A percentile compares a stretch with the other conserved stretches of the same genome.
Evolutionary conservation across 768 basidiomycete species (phyloP).

Genomic region (Fomitopsis serialis): DNA sequence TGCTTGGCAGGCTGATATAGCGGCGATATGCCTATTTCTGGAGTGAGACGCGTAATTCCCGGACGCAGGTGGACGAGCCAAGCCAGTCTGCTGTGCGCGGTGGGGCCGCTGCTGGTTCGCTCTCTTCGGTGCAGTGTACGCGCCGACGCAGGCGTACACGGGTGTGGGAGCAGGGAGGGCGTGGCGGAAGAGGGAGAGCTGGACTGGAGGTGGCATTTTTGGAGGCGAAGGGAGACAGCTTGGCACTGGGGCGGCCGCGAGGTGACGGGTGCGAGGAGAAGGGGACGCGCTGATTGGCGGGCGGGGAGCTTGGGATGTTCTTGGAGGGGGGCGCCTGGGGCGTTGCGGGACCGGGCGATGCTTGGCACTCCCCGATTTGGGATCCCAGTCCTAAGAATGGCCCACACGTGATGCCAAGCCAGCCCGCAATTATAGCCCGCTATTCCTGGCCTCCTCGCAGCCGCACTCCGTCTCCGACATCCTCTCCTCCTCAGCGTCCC

Average conservation of each 20-base stretch:
- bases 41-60: not conserved
- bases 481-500: not conserved
- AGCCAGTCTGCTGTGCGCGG: no score
- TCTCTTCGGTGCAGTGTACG: no score
- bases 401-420: not conserved
- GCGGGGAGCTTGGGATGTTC: not conserved
- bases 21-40: not conserved
- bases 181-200: not conserved
- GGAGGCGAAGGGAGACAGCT: not conserved
- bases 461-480: not conserved
- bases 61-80: not conserved
- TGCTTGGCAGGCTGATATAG: not conserved
- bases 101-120: no score
- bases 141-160: no score
- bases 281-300: no score
- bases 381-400: not conserved
- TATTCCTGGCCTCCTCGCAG: not conserved
- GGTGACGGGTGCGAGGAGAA: not conserved
- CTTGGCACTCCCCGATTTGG: not conserved
- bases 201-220: no score
- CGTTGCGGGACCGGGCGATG: not conserved
- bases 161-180: no score
- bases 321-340: not conserved
- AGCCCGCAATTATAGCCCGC: not conserved
- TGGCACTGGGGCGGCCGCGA: not conserved